Conservation (phyloP, 1,284 basidiomycete genomes). For the Trichosporon sp. region DNA sequence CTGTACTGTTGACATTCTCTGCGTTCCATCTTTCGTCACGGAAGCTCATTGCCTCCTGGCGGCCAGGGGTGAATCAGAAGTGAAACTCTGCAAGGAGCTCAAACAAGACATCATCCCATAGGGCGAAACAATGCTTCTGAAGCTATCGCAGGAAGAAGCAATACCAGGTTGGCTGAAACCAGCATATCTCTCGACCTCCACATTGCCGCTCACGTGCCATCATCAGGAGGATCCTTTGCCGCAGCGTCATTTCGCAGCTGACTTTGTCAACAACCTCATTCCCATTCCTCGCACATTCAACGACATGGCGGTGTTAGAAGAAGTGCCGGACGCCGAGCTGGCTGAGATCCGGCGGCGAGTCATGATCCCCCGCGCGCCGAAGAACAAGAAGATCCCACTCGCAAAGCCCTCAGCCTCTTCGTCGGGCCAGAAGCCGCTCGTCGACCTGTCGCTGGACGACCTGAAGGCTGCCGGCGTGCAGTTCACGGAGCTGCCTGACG, state of each 20-base stretch:
- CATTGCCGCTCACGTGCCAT: constrained; percentile 6
- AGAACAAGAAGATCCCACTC: constrained; percentile 10
- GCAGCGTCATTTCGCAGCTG: neutral
- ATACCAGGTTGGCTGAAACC: constrained; percentile 62
- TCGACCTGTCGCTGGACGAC: constrained; percentile 29
- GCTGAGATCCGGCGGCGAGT: neutral
- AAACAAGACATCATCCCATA: neutral
- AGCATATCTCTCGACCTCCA: constrained; percentile 64
- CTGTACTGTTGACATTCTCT: too few species aligned
- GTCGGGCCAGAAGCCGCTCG: constrained; percentile 25
- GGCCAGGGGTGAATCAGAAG: too few species aligned
- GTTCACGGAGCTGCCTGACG: constrained; percentile 23
- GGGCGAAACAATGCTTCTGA: neutral
- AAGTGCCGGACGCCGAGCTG: constrained; percentile 8
- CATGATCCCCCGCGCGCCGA: constrained; percentile 8
- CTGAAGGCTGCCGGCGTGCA: constrained; percentile 31
- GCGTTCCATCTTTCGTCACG: too few species aligned
- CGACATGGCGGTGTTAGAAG: constrained; percentile 5
- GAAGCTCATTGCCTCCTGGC: too few species aligned
- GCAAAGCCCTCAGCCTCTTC: neutral
- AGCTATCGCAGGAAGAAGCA: neutral
- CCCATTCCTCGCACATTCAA: neutral
- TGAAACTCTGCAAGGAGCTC: too few species aligned
- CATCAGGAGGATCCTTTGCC: constrained; percentile 67
- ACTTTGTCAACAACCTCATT: neutral